phyloP scores from a whole-genome alignment of 495 filamentous ascomycete genomes.

The Penicillium roqueforti region DNA sequence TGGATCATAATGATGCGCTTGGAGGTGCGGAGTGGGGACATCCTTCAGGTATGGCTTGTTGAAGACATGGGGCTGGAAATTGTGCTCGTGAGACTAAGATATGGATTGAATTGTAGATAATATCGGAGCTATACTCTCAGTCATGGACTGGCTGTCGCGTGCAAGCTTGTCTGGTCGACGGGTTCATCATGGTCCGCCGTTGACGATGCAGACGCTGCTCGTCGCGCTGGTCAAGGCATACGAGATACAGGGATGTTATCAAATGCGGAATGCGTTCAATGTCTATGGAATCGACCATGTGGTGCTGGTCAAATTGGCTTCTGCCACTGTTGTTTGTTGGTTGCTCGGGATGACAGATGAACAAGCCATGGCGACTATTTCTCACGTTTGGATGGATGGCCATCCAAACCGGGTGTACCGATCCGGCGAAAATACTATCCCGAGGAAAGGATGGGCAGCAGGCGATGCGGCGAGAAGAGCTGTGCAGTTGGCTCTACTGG shows the following conservation, averaged over 20 bases:
- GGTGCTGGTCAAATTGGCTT: conserved; percentile 44
- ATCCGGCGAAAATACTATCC: conserved; percentile 30
- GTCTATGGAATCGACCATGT: conserved; percentile 41
- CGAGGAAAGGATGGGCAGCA: conserved; percentile 47
- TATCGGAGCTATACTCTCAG: conserved; percentile 38
- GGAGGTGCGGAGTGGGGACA: conserved; percentile 45
- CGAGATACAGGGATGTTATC: conserved; percentile 46
- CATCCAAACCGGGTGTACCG: conserved; percentile 36
- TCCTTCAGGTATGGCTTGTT: conserved; percentile 32
- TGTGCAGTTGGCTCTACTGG: conserved; percentile 37
- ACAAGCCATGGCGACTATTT: conserved; percentile 34
- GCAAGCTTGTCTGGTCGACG: conserved; percentile 7
- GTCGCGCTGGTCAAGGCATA: conserved; percentile 42
- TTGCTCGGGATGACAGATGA: conserved; percentile 32
- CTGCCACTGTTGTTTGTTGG: conserved; percentile 34
- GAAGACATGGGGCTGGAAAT: not conserved
- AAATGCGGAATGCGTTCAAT: conserved; percentile 40
- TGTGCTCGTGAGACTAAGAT: not conserved
- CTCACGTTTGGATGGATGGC: conserved; percentile 40
- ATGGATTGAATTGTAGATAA: conserved; percentile 27
- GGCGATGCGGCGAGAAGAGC: conserved; percentile 44
- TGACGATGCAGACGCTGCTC: conserved; percentile 35
- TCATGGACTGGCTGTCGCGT: conserved; percentile 36
- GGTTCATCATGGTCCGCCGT: conserved; percentile 11
- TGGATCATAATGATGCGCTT: conserved; percentile 46